These are phyloP conservation scores for Eucalyptus lansdowneana DNA, from an alignment of 345 rosid species.

Conservation along the genomic window DNA sequence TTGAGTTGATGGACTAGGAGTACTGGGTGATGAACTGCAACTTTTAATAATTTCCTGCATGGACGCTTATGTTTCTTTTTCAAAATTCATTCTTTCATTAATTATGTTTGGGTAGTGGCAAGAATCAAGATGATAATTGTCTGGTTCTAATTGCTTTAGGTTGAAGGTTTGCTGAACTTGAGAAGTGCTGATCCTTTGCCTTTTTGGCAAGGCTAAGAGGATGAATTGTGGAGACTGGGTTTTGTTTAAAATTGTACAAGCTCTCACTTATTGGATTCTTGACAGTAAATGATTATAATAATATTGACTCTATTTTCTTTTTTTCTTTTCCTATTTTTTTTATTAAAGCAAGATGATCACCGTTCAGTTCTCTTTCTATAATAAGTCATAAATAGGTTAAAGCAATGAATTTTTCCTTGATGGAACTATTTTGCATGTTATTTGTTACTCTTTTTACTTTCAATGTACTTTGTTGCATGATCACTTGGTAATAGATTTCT, in stretches of 20 bases:
- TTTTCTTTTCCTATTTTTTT: too few species aligned
- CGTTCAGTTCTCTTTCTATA: too few species aligned
- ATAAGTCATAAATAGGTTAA: too few species aligned
- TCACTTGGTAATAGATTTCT: too few species aligned
- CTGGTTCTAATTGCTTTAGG: not conserved
- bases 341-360: too few species aligned
- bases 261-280: not conserved
- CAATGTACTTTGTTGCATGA: too few species aligned
- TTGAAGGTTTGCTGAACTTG: not conserved
- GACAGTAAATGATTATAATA: not conserved
- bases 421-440: too few species aligned
- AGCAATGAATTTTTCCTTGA: too few species aligned
- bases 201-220: not conserved
- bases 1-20: not conserved
- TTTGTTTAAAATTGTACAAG: not conserved
- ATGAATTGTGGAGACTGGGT: not conserved
- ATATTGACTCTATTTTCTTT: too few species aligned
- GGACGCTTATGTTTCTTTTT: not conserved
- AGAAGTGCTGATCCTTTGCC: not conserved
- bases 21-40: not conserved
- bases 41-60: too few species aligned
- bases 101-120: not conserved
- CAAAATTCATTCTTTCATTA: too few species aligned
- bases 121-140: not conserved
- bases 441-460: too few species aligned